Percentiles rank a stretch among this genome's conserved stretches.
Evolutionary conservation across 78 protist species (phyloP).

Genomic region (Guillardia theta): DNA sequence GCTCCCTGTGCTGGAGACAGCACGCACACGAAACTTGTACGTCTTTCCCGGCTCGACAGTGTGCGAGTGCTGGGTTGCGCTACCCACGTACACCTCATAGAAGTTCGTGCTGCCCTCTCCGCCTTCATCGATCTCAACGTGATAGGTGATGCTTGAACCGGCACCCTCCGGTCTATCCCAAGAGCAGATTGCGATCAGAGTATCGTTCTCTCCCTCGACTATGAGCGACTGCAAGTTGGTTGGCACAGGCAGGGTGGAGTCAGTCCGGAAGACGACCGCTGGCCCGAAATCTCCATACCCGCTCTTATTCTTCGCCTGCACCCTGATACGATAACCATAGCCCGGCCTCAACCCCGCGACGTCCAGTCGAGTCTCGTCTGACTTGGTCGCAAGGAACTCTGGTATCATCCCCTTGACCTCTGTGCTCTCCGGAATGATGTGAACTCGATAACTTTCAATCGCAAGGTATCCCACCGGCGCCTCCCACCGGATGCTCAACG

Average conservation of each 20-base stretch:
- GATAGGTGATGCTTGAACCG: neutral
- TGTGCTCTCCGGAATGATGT: neutral
- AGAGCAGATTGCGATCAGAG: neutral
- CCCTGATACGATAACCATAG: neutral
- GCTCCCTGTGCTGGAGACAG: neutral
- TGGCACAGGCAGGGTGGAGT: neutral
- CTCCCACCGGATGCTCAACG: neutral
- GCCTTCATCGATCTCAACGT: neutral
- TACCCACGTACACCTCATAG: neutral
- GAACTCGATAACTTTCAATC: neutral
- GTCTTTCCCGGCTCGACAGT: neutral
- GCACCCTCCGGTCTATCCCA: neutral
- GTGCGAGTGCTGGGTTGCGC: neutral
- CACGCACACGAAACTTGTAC: constrained; percentile 19
- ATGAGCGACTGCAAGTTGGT: neutral
- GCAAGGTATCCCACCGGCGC: neutral
- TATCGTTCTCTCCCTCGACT: neutral
- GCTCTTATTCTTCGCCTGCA: neutral
- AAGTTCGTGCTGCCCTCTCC: neutral
- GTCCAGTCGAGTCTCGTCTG: neutral
- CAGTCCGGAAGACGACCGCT: neutral
- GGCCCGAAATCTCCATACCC: neutral
- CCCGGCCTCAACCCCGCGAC: neutral
- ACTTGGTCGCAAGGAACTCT: neutral
- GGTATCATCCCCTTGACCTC: neutral